Conservation (phyloP, 1,284 basidiomycete genomes). For the Moniliophthora roreri region DNA sequence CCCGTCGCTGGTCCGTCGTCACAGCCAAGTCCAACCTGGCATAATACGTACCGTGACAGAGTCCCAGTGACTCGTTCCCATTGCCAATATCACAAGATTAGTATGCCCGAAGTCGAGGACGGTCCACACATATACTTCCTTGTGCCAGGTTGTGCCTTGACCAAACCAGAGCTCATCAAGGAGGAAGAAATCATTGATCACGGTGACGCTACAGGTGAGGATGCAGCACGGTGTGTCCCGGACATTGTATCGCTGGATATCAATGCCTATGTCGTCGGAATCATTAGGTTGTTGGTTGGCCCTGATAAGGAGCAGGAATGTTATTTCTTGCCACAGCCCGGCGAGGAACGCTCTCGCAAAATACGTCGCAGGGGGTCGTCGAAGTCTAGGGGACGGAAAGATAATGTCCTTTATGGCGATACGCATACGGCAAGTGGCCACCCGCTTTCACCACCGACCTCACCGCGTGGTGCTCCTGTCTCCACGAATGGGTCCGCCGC, state of each 20-base stretch:
- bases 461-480: constrained; percentile 21
- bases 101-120: constrained; percentile 53
- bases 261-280: constrained; percentile 49
- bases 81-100: constrained; percentile 66
- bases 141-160: constrained; percentile 65
- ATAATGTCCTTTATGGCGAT: constrained; percentile 14
- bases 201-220: constrained; percentile 52
- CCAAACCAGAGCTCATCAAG: constrained; percentile 51
- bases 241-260: constrained; percentile 54
- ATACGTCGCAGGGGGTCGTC: constrained; percentile 19
- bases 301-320: constrained; percentile 63
- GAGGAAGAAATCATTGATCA: constrained; percentile 60
- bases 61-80: constrained; percentile 55
- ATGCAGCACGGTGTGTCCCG: constrained; percentile 42
- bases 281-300: constrained; percentile 58
- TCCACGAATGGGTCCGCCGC: constrained; percentile 11
- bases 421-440: constrained; percentile 16
- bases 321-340: constrained; percentile 54
- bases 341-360: constrained; percentile 33
- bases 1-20: constrained; percentile 2
- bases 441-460: constrained; percentile 8
- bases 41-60: constrained; percentile 16
- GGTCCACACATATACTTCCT: constrained; percentile 55
- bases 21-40: neutral
- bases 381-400: no score